These are phyloP conservation scores for Nissolia schottii DNA, from an alignment of 306 rosid species.

Conservation along the genomic window DNA sequence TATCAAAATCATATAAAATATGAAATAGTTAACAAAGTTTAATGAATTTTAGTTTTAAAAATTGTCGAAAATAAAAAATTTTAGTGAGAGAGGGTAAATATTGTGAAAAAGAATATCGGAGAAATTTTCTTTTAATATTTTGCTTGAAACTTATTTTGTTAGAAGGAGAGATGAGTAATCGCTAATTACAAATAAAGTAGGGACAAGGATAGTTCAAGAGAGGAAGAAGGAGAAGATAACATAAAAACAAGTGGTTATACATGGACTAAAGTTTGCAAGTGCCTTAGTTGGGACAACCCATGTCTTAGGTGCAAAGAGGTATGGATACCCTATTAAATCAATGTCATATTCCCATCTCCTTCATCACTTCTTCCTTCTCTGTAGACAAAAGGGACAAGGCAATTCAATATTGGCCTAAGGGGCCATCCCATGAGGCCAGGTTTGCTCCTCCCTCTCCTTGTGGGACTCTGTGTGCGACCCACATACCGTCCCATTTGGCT, in stretches of 20 bases:
- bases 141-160: background rate
- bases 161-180: background rate
- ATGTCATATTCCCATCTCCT: constrained; percentile 33
- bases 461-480: constrained; percentile 30
- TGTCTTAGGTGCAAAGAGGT: constrained; percentile 41
- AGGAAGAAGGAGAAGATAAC: background rate
- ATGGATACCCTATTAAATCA: constrained; percentile 37
- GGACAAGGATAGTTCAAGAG: background rate
- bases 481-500: constrained; percentile 15
- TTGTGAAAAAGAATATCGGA: no score
- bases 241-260: constrained; percentile 17
- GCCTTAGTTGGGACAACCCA: constrained; percentile 41
- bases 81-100: no score
- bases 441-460: constrained; percentile 22
- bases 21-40: no score
- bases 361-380: constrained; percentile 13
- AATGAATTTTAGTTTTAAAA: no score
- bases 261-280: background rate
- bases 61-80: no score
- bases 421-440: constrained; percentile 41
- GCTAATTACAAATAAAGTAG: background rate
- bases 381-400: constrained; percentile 46
- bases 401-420: constrained; percentile 53
- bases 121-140: no score
- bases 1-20: no score